Evolutionary conservation across 2,329 filamentous ascomycete species (phyloP).

Genomic region (Colletotrichum aenigma): DNA sequence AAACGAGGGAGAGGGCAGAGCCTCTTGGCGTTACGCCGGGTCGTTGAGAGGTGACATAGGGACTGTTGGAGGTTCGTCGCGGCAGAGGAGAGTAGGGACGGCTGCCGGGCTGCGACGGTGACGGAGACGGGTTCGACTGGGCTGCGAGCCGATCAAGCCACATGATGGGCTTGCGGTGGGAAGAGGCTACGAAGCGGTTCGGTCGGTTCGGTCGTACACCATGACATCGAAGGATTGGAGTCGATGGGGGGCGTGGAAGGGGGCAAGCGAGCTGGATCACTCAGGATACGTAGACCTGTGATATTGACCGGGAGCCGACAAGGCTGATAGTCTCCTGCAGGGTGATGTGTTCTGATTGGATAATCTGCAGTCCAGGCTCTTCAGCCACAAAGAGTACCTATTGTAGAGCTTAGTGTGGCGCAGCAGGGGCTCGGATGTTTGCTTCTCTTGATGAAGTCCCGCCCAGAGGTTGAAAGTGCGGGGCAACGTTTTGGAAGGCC

Average conservation of each 20-base stretch:
- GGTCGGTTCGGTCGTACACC: background rate
- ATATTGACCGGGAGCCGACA: background rate
- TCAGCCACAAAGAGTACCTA: background rate
- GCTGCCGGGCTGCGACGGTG: slow-evolving; percentile 56
- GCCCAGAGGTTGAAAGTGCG: background rate
- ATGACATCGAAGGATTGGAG: background rate
- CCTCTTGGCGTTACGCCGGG: slow-evolving; percentile 71
- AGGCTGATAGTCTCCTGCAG: slow-evolving; percentile 2
- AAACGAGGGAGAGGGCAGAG: slow-evolving; percentile 79
- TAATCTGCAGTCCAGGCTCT: background rate
- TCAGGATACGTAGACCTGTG: slow-evolving; percentile 3
- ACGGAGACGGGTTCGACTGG: slow-evolving; percentile 66
- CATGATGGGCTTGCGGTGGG: slow-evolving; percentile 54
- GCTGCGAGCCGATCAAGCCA: slow-evolving; percentile 89
- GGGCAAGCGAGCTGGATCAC: background rate
- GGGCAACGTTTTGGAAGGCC: slow-evolving; percentile 5
- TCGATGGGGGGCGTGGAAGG: background rate
- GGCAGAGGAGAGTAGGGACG: slow-evolving; percentile 75
- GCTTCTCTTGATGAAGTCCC: background rate
- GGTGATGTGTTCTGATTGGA: slow-evolving; percentile 10
- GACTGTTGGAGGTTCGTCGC: slow-evolving; percentile 70
- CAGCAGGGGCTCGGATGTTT: background rate
- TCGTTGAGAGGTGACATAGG: slow-evolving; percentile 71
- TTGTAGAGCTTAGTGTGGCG: background rate
- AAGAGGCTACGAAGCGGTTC: slow-evolving; percentile 17